A percentile compares a stretch with the other conserved stretches of the same genome.
phyloP scores from a whole-genome alignment of 202 grass and related monocot species.

The Hordeum pubiflorum region DNA sequence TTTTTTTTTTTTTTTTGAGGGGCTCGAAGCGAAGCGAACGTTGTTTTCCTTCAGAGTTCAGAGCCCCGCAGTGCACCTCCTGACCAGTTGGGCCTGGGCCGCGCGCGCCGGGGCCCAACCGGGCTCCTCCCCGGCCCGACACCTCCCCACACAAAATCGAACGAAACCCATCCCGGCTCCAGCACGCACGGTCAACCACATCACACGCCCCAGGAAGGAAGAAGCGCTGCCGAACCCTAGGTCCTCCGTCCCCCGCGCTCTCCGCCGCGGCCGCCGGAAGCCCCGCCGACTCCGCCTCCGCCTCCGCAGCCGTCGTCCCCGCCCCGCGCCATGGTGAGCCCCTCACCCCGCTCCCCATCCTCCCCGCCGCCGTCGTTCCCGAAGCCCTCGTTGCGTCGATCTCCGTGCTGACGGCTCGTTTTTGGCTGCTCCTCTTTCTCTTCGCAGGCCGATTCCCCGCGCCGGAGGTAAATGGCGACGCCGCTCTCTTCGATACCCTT shows the following conservation, averaged over 20 bases:
- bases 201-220: neutral
- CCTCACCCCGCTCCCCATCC: neutral
- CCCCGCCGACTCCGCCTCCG: neutral
- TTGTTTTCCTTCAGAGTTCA: too few relatives aligned
- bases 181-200: neutral
- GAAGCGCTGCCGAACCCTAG: slow-evolving; percentile 38
- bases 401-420: slow-evolving; percentile 10
- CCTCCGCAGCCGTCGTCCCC: neutral
- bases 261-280: neutral
- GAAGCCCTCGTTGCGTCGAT: neutral
- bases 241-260: neutral
- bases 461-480: slow-evolving; percentile 41
- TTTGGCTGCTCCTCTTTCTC: neutral
- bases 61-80: too few relatives aligned
- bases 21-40: too few relatives aligned
- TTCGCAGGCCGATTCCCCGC: slow-evolving; percentile 56
- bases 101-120: neutral
- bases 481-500: neutral
- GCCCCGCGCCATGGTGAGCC: slow-evolving; percentile 26
- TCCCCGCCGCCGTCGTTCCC: neutral
- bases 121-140: neutral
- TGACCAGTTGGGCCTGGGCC: neutral
- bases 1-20: too few relatives aligned
- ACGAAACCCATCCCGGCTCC: neutral
- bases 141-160: neutral